Conservation (phyloP, 192 early-diverging fungal species). For the Linnemannia elongata region DNA sequence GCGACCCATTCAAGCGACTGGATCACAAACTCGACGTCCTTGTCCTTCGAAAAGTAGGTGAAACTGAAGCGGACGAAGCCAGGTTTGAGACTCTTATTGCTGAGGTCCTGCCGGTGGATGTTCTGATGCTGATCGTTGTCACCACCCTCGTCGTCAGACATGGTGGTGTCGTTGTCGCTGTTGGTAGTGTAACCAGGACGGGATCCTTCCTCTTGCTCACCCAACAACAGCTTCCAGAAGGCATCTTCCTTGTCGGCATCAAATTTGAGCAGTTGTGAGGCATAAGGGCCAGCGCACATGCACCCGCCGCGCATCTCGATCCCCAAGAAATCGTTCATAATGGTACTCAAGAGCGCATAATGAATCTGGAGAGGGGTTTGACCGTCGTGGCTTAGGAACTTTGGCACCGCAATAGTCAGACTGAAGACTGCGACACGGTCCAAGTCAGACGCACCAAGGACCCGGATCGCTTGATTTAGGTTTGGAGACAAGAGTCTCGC, state of each 20-base stretch:
- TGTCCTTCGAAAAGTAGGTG: slow-evolving; percentile 51
- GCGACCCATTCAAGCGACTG: slow-evolving; percentile 58
- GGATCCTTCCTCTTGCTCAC: slow-evolving; percentile 5
- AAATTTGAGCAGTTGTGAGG: slow-evolving; percentile 33
- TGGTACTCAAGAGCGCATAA: slow-evolving; percentile 51
- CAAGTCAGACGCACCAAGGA: slow-evolving; percentile 27
- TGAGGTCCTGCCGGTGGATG: slow-evolving; percentile 22
- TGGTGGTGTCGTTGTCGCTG: background rate
- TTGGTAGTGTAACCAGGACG: background rate
- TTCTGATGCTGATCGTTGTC: slow-evolving; percentile 1
- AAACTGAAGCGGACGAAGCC: slow-evolving; percentile 59
- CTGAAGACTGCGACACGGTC: slow-evolving; percentile 49
- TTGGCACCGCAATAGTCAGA: slow-evolving; percentile 29
- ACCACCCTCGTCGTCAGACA: background rate
- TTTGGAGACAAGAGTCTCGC: slow-evolving; percentile 10
- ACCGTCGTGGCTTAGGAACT: background rate
- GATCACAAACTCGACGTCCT: slow-evolving; percentile 59
- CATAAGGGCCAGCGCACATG: slow-evolving; percentile 57
- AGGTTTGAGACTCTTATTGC: slow-evolving; percentile 37
- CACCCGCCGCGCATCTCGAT: slow-evolving; percentile 62
- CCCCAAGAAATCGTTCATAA: slow-evolving; percentile 65
- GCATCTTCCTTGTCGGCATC: slow-evolving; percentile 32
- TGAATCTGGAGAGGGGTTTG: slow-evolving; percentile 41
- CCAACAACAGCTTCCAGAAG: slow-evolving; percentile 44
- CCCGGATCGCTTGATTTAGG: slow-evolving; percentile 5